Base-by-base conservation (phyloP, 805 yeast genomes). In the Saccharomycopsis vini region DNA sequence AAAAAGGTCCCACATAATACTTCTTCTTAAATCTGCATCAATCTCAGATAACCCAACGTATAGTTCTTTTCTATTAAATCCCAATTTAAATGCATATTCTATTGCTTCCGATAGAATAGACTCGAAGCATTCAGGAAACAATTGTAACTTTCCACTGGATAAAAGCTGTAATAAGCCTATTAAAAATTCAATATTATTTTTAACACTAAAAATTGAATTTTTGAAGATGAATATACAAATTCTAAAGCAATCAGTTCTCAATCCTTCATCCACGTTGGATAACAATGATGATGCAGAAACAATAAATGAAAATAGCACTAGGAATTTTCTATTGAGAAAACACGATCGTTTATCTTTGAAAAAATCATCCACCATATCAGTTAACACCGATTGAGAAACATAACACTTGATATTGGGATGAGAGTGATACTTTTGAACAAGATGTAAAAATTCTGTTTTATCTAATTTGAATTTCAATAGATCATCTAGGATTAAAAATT, bases 1-100 rank as follows among this genome's bases (percentile, higher is more conserved):
- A 38, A 29, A 38, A 18, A 38, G 41, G 15, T 38, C 41, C 41
- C 41, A 38, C 41, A 38, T 38, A 22, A 38, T 29, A 29, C 22
- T 19, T 19, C 41, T 38, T 38, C 28, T 38, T 22, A 38, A 29
- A 19, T 38, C 41, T 29, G 41, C 41, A 12, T 29, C 41, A 10
- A 38, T 10, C 23, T 38, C 41, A 28, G 41, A 19, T 29, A 38
- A 5, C 5, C 35, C 41, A 10, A 38, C 35, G 12, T 38, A 38
- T 28, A 38, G 24, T 19, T 38, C 41, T 12, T 29, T 38, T 29
- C 35, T 29, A 18, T 38, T 38, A 19, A 38, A 29, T 16, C 41
- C 41, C 18, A 38, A 38, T 38, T 15, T n/a, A 30, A 38, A 29
- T 19, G 24, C 23, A 38, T 29, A 38, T 3, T 38, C 19, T 29